Conservation (phyloP, 2,329 filamentous ascomycete genomes). For the Calonectria multiphialidica region DNA sequence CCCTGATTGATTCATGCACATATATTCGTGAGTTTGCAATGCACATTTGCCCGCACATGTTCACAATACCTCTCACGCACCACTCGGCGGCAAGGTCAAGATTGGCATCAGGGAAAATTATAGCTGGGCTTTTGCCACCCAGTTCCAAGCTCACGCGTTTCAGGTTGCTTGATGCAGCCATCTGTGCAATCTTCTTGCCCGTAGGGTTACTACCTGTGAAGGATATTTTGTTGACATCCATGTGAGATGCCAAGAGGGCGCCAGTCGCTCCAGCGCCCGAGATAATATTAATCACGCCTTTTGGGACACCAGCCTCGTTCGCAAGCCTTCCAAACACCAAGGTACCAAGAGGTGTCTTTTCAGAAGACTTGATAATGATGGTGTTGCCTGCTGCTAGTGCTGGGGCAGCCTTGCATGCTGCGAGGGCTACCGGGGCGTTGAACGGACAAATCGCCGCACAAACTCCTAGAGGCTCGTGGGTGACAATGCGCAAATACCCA, state of each 20-base stretch:
- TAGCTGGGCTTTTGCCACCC: conserved; percentile 1
- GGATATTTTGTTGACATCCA: neutral
- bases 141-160: neutral
- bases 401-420: neutral
- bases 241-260: neutral
- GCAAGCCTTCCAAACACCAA: neutral
- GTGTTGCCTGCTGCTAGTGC: neutral
- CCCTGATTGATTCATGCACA: neutral
- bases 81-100: neutral
- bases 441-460: neutral
- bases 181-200: neutral
- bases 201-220: neutral
- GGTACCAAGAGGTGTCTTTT: neutral
- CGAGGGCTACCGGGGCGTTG: neutral
- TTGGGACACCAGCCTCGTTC: neutral
- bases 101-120: conserved; percentile 1
- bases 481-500: neutral
- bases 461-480: neutral
- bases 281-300: neutral
- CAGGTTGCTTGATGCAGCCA: neutral
- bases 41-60: neutral
- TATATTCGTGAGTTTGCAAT: neutral
- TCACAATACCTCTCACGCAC: neutral
- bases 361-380: neutral
- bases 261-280: neutral